Conservation (phyloP, 192 early-diverging fungal genomes). For the Coemansia sp. region DNA sequence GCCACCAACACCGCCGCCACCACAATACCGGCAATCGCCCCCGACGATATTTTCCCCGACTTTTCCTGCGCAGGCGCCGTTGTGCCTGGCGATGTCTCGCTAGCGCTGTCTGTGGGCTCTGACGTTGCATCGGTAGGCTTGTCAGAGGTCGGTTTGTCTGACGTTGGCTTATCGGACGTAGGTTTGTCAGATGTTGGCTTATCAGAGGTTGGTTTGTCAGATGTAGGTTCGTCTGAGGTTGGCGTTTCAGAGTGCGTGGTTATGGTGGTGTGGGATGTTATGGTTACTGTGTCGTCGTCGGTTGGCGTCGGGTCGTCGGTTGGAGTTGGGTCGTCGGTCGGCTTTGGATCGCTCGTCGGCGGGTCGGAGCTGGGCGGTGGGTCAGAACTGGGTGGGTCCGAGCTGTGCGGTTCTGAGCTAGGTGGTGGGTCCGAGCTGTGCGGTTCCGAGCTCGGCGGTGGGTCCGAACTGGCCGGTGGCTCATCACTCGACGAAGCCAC, state of each 20-base stretch:
- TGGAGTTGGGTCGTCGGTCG: neutral
- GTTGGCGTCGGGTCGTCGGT: neutral
- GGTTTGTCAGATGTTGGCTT: too few species aligned
- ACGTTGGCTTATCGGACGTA: neutral
- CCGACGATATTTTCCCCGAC: conserved; percentile 15
- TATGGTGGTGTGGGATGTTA: neutral
- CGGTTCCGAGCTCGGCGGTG: neutral
- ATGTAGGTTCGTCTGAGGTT: neutral
- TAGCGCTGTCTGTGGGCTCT: neutral
- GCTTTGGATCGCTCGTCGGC: neutral
- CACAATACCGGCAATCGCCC: conserved; percentile 42
- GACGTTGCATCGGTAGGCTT: neutral
- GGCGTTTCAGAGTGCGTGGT: neutral
- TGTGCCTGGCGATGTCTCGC: neutral
- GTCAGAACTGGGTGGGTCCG: neutral
- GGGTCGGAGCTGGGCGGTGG: neutral
- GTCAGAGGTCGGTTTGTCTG: neutral
- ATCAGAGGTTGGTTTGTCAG: neutral
- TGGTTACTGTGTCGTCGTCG: neutral
- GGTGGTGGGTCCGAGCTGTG: neutral
- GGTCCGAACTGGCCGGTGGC: neutral
- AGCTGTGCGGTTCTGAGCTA: neutral
- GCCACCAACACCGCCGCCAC: conserved; percentile 23
- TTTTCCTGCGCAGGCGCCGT: neutral
- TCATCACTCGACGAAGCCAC: neutral